Percentiles rank a stretch among this genome's conserved stretches.
Evolutionary conservation across 108 stramenopile genomes (phyloP).

Genomic region (Conticribra weissflogii): DNA sequence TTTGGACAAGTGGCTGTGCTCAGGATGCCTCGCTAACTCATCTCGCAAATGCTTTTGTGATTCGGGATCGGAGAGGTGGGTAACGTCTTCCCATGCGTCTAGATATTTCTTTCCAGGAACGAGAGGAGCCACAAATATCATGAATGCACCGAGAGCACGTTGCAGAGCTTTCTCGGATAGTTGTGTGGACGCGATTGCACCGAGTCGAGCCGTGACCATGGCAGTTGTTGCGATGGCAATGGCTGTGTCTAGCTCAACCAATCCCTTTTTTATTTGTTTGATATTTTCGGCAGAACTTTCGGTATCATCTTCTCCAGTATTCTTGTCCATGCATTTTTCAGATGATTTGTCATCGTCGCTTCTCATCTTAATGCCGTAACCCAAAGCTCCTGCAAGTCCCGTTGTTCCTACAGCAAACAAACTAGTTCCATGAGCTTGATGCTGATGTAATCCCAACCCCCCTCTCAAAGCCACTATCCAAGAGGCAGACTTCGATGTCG

Average conservation of each 20-base stretch:
- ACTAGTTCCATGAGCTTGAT: conserved; percentile 92
- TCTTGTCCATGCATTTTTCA: too few relatives aligned
- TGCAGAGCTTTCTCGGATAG: conserved; percentile 57
- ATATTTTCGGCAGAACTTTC: too few relatives aligned
- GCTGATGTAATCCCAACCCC: conserved; percentile 75
- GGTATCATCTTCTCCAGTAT: too few relatives aligned
- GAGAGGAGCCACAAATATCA: conserved; percentile 85
- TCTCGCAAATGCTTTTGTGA: conserved; percentile 8
- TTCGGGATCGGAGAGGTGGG: conserved; percentile 3
- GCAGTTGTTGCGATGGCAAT: conserved; percentile 72
- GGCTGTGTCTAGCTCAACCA: conserved; percentile 80
- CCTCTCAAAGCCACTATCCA: conserved; percentile 3
- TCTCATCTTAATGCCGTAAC: conserved; percentile 55
- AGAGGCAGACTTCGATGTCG: neutral
- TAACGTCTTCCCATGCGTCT: conserved; percentile 9
- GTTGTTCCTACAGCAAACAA: conserved; percentile 90
- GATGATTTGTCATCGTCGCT: neutral
- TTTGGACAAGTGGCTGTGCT: conserved; percentile 9
- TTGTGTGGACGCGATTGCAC: conserved; percentile 61
- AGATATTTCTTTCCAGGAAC: conserved; percentile 78
- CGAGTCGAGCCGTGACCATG: conserved; percentile 78
- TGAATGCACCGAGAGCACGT: conserved; percentile 78
- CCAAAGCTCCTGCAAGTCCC: conserved; percentile 83
- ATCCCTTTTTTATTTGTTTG: conserved; percentile 12
- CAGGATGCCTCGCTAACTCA: neutral